These are phyloP conservation scores for Gentiana straminea DNA, from an alignment of 257 asterid species.

Conservation along the genomic window DNA sequence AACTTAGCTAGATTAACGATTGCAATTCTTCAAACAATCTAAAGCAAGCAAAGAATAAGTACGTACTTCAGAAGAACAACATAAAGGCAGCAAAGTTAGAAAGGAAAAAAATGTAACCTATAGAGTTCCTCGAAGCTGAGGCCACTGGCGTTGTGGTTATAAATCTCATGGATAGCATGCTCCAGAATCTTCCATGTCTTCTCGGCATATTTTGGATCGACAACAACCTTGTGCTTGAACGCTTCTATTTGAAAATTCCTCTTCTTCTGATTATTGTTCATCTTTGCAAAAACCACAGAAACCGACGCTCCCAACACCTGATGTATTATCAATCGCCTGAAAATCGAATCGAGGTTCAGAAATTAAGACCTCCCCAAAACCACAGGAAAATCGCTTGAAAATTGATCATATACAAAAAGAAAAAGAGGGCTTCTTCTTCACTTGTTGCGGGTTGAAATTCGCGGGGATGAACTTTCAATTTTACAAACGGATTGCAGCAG, in stretches of 20 bases:
- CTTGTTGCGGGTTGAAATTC: too few relatives aligned
- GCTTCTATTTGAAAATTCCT: slow-evolving; percentile 84
- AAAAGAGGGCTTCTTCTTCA: too few relatives aligned
- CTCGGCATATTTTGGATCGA: slow-evolving; percentile 90
- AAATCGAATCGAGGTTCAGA: too few relatives aligned
- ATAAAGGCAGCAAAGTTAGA: background rate
- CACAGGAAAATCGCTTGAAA: too few relatives aligned
- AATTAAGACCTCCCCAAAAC: too few relatives aligned
- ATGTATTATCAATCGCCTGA: too few relatives aligned
- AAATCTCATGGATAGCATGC: slow-evolving; percentile 80
- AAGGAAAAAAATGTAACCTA: slow-evolving; percentile 33
- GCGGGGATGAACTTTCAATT: too few relatives aligned
- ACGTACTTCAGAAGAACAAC: background rate
- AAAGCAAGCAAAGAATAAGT: background rate
- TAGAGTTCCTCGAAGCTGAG: slow-evolving; percentile 85
- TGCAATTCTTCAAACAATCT: background rate
- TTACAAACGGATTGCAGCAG: too few relatives aligned
- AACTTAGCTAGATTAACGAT: background rate
- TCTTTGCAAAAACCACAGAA: slow-evolving; percentile 10
- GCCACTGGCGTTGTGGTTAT: slow-evolving; percentile 78
- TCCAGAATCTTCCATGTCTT: slow-evolving; percentile 89
- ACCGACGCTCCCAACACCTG: background rate
- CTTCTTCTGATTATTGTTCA: slow-evolving; percentile 60
- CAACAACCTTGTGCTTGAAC: slow-evolving; percentile 75
- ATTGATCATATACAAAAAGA: too few relatives aligned